Evolutionary conservation across 140 eudicot genomes (phyloP).

Genomic region (Flaveria floridana): DNA sequence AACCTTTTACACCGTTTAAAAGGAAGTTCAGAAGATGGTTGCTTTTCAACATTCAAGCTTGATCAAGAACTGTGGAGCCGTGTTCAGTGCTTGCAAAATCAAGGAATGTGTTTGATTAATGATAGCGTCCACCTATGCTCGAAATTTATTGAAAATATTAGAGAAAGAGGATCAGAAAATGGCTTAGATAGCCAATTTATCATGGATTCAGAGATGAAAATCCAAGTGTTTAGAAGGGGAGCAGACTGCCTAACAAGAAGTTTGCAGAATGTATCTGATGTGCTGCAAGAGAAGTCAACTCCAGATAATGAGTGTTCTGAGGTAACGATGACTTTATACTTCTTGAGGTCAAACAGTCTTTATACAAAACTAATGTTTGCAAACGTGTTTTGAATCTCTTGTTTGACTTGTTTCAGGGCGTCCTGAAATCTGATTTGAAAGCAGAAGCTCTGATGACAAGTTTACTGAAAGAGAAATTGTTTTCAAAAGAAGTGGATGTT

Average conservation of each 20-base stretch:
- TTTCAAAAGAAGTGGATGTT: conserved; percentile 62
- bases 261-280: conserved; percentile 52
- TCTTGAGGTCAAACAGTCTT: conserved; percentile 17
- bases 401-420: conserved; percentile 41
- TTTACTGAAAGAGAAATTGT: conserved; percentile 71
- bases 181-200: conserved; percentile 61
- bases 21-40: conserved; percentile 52
- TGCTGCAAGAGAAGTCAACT: conserved; percentile 46
- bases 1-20: conserved; percentile 70
- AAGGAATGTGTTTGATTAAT: conserved; percentile 57
- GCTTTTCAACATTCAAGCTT: conserved; percentile 53
- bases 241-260: conserved; percentile 55
- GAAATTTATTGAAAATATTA: conserved; percentile 54
- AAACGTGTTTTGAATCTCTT: conserved; percentile 17
- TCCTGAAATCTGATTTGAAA: conserved; percentile 58
- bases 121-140: conserved; percentile 60
- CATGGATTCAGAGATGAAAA: conserved; percentile 77
- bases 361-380: neutral
- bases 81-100: conserved; percentile 61
- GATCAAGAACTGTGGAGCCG: conserved; percentile 71
- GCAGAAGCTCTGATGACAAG: conserved; percentile 78
- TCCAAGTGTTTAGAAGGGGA: conserved; percentile 75
- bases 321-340: conserved; percentile 41
- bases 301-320: conserved; percentile 37
- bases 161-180: conserved; percentile 37